phyloP scores from a whole-genome alignment of 306 rosid species.

The Albizia julibrissin region DNA sequence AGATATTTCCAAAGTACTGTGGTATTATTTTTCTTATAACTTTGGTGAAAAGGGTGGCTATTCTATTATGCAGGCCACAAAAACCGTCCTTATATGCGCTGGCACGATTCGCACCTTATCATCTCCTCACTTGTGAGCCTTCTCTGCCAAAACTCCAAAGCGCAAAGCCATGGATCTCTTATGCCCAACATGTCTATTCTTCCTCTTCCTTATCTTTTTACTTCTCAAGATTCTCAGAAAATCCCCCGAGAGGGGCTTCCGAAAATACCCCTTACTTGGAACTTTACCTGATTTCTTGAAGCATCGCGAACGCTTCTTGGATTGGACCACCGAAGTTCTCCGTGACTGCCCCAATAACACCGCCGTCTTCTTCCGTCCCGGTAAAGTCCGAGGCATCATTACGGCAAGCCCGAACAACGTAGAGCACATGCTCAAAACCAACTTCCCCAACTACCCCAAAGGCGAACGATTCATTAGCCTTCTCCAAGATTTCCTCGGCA shows the following conservation, averaged over 20 bases:
- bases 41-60: too few species aligned
- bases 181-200: not conserved
- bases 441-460: constrained; percentile 74
- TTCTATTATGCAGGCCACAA: not conserved
- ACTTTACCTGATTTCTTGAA: constrained; percentile 49
- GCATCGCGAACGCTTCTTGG: constrained; percentile 63
- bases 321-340: constrained; percentile 63
- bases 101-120: not conserved
- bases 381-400: constrained; percentile 36
- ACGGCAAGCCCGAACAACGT: constrained; percentile 69
- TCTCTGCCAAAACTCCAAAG: not conserved
- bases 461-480: constrained; percentile 45
- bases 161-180: not conserved
- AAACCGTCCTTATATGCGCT: not conserved
- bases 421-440: constrained; percentile 63
- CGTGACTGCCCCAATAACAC: constrained; percentile 46
- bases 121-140: not conserved
- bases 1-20: too few species aligned
- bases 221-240: not conserved
- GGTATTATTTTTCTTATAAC: too few species aligned
- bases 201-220: constrained; percentile 26
- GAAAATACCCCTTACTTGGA: constrained; percentile 53
- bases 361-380: constrained; percentile 49
- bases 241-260: constrained; percentile 44
- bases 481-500: constrained; percentile 62